phyloP scores from a whole-genome alignment of 2,329 filamentous ascomycete species.

The Aspergillus pseudoviridinutans region DNA sequence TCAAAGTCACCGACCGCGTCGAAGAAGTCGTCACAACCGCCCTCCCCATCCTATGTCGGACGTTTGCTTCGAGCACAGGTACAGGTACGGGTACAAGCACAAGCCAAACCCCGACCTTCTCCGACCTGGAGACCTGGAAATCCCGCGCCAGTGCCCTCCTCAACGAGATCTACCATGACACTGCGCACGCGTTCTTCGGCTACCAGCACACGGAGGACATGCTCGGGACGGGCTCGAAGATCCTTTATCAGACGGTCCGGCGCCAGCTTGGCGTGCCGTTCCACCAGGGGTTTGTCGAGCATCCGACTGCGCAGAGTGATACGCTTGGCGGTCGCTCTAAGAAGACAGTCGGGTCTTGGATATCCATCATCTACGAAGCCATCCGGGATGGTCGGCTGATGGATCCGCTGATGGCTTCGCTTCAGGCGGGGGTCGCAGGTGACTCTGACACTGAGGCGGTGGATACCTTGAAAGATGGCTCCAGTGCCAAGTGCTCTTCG shows the following conservation, averaged over 20 bases:
- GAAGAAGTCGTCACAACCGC: constrained; percentile 6
- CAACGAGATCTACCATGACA: constrained; percentile 9
- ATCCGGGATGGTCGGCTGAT: constrained; percentile 10
- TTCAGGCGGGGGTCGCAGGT: background rate
- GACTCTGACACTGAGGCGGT: background rate
- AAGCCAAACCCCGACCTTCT: constrained; percentile 1
- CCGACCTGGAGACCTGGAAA: constrained; percentile 11
- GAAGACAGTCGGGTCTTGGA: constrained; percentile 24
- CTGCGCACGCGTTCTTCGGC: constrained; percentile 8
- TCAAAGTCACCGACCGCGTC: constrained; percentile 7
- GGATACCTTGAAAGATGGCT: background rate
- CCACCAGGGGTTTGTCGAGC: constrained; percentile 24
- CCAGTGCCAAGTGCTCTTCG: background rate
- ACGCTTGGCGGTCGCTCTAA: constrained; percentile 14
- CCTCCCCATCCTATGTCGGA: constrained; percentile 6
- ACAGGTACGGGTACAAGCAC: background rate
- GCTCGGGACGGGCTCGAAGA: constrained; percentile 20
- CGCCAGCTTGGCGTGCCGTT: constrained; percentile 28
- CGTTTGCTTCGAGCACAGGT: background rate
- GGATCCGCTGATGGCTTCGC: constrained; percentile 4
- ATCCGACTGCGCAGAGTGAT: constrained; percentile 12
- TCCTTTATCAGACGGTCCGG: constrained; percentile 32
- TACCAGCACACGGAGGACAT: constrained; percentile 12
- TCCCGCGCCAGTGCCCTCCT: constrained; percentile 4
- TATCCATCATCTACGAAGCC: constrained; percentile 12